Evolutionary conservation across 768 basidiomycete genomes (phyloP).

Genomic region (Calocera viscosa): DNA sequence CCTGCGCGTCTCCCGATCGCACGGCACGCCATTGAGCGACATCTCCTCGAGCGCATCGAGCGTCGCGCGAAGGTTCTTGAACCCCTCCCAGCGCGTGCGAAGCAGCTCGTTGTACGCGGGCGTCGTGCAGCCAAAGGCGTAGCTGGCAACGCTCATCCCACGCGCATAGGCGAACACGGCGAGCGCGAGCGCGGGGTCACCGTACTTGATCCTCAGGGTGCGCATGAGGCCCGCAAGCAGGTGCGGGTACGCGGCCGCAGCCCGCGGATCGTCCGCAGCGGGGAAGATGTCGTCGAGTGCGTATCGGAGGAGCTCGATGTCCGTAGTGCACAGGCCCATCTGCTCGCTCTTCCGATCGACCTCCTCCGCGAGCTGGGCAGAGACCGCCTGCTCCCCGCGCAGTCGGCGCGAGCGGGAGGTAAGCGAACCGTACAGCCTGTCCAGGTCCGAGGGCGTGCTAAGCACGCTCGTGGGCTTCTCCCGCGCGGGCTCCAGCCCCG

Average conservation of each 20-base stretch:
- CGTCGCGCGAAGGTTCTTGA: conserved; percentile 70
- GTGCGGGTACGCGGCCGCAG: conserved; percentile 49
- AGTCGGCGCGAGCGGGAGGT: background rate
- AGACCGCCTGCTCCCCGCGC: background rate
- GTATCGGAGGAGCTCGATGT: conserved; percentile 64
- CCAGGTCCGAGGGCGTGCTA: background rate
- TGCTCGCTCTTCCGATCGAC: conserved; percentile 59
- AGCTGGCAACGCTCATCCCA: conserved; percentile 60
- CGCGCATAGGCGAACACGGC: conserved; percentile 72
- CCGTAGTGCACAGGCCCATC: conserved; percentile 56
- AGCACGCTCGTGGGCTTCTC: background rate
- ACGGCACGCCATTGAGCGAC: conserved; percentile 60
- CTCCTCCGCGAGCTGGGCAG: conserved; percentile 14
- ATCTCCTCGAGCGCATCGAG: conserved; percentile 67
- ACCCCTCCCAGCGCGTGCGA: conserved; percentile 68
- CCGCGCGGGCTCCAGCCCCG: background rate
- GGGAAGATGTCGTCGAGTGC: conserved; percentile 55
- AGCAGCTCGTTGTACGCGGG: conserved; percentile 80
- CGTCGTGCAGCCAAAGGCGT: conserved; percentile 82
- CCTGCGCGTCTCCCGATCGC: conserved; percentile 47
- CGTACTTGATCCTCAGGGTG: conserved; percentile 63
- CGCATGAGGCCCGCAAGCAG: conserved; percentile 67
- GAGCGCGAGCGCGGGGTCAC: conserved; percentile 68
- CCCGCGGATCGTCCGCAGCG: conserved; percentile 27
- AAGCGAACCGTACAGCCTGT: background rate